phyloP scores from a whole-genome alignment of 805 yeast species.

The Hagleromyces aurorensis region DNA sequence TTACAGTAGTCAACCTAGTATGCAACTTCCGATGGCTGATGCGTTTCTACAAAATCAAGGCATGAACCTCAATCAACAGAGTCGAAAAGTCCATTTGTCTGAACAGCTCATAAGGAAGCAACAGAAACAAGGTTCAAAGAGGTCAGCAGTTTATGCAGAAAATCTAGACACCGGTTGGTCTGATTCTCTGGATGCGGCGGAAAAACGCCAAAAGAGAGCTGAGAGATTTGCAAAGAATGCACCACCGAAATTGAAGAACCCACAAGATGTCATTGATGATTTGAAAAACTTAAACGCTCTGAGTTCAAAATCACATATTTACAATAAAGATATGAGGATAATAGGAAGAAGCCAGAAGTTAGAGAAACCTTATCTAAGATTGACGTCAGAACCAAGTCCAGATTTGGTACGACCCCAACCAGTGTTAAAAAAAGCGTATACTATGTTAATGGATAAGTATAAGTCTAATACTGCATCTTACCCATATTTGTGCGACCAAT shows the following conservation, averaged over 20 bases:
- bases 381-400: slow-evolving; percentile 91
- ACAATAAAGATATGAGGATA: slow-evolving; percentile 32
- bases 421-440: slow-evolving; percentile 51
- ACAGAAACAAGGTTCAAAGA: neutral
- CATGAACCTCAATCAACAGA: too few relatives aligned
- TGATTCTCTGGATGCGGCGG: slow-evolving; percentile 14
- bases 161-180: neutral
- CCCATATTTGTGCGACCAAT: slow-evolving; percentile 77
- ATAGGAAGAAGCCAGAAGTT: slow-evolving; percentile 59
- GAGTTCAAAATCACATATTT: slow-evolving; percentile 26
- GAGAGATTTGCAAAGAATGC: slow-evolving; percentile 30
- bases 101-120: too few relatives aligned
- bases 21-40: too few relatives aligned
- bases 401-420: slow-evolving; percentile 66
- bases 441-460: slow-evolving; percentile 46
- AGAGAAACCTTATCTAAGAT: slow-evolving; percentile 72
- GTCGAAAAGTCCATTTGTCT: too few relatives aligned
- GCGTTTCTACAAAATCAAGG: too few relatives aligned
- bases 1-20: too few relatives aligned
- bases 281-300: slow-evolving; percentile 25
- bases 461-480: slow-evolving; percentile 46
- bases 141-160: slow-evolving; percentile 1
- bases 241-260: neutral
- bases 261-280: slow-evolving; percentile 16
- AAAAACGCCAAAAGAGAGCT: slow-evolving; percentile 30